Percentiles rank a stretch among this genome's conserved stretches.
Conservation (phyloP, 2,329 filamentous ascomycete species). For the Fusarium bactridioides region DNA sequence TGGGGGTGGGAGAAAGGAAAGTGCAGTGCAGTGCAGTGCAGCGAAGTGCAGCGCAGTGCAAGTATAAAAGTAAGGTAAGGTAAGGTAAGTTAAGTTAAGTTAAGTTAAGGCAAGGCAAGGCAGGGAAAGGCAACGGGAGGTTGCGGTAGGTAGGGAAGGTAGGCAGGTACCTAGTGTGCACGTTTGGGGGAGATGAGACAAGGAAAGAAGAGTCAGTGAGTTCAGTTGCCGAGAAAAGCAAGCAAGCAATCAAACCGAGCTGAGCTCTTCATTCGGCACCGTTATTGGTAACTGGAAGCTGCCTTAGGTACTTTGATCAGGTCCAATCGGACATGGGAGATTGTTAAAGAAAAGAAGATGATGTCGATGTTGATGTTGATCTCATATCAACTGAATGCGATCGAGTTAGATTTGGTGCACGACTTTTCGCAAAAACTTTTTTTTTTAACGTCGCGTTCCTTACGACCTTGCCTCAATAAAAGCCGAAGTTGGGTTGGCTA, state of each 20-base stretch:
- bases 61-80: neutral
- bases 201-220: neutral
- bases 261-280: neutral
- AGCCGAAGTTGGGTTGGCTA: conserved; percentile 18
- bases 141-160: no score
- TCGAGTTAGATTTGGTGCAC: conserved; percentile 6
- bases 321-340: neutral
- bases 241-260: neutral
- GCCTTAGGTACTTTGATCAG: neutral
- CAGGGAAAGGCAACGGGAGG: neutral
- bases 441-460: conserved; percentile 4
- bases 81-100: neutral
- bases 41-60: neutral
- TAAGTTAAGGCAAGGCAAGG: neutral
- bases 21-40: neutral
- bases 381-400: neutral
- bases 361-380: neutral
- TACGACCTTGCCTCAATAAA: conserved; percentile 11
- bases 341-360: neutral
- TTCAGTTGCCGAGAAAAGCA: conserved; percentile 2
- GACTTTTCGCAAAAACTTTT: conserved; percentile 12
- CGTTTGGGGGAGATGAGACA: conserved; percentile 29
- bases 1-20: conserved; percentile 10
- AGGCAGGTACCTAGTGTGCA: neutral
- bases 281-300: neutral